These are phyloP conservation scores for Yamadazyma philogaea DNA, from an alignment of 805 yeast species.

Conservation along the genomic window DNA sequence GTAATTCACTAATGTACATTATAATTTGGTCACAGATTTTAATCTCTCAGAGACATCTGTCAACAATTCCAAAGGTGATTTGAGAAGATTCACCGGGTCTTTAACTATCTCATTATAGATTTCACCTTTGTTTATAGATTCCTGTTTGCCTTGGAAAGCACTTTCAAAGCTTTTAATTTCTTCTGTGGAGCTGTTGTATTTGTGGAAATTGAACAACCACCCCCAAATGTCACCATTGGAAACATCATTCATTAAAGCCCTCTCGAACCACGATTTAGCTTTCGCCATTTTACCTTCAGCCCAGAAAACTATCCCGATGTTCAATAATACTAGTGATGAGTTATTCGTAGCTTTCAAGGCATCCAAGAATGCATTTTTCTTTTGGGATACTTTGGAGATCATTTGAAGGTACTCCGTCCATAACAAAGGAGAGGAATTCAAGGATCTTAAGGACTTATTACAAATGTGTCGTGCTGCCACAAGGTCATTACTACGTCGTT, in stretches of 20 bases:
- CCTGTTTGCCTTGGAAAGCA: constrained; percentile 30
- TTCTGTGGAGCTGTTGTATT: constrained; percentile 34
- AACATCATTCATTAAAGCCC: constrained; percentile 55
- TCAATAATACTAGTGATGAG: constrained; percentile 52
- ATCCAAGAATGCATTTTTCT: constrained; percentile 58
- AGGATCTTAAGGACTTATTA: constrained; percentile 54
- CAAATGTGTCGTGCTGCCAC: constrained; percentile 53
- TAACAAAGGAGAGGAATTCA: constrained; percentile 56
- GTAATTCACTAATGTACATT: constrained; percentile 3
- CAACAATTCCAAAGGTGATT: constrained; percentile 39
- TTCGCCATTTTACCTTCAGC: constrained; percentile 57
- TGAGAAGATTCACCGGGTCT: constrained; percentile 44
- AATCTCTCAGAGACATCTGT: constrained; percentile 20
- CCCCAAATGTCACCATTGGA: constrained; percentile 78
- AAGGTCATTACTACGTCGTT: constrained; percentile 45
- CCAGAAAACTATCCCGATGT: constrained; percentile 70
- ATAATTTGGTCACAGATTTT: constrained; percentile 11
- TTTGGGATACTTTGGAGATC: constrained; percentile 46
- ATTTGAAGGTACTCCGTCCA: constrained; percentile 63
- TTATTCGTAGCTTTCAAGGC: constrained; percentile 69
- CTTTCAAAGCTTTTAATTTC: constrained; percentile 36
- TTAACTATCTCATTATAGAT: constrained; percentile 56
- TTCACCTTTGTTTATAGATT: constrained; percentile 60
- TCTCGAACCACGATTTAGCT: constrained; percentile 71
- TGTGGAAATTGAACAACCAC: constrained; percentile 51